Evolutionary conservation across 2,329 filamentous ascomycete genomes (phyloP).

Genomic region (Fusarium denticulatum): DNA sequence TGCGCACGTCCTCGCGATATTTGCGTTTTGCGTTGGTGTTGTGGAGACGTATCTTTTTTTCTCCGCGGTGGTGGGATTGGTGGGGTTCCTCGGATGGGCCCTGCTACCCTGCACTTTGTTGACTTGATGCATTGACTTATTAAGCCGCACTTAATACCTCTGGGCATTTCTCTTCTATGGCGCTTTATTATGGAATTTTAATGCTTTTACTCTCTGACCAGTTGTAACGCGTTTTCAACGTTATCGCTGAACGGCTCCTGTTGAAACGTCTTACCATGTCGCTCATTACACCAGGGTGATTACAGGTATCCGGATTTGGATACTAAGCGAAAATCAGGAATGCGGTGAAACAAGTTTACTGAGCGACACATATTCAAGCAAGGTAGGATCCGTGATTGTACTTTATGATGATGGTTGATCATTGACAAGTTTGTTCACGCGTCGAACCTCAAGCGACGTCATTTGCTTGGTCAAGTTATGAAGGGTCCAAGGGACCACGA

Average conservation of each 20-base stretch:
- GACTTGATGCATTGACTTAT: too few relatives aligned
- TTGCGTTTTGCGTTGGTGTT: background rate
- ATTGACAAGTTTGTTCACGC: accelerated
- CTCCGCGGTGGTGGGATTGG: background rate
- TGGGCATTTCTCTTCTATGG: too few relatives aligned
- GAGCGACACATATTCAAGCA: background rate
- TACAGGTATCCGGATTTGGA: accelerated
- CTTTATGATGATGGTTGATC: background rate
- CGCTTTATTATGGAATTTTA: background rate
- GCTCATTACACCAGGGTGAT: too few relatives aligned
- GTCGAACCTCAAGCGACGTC: background rate
- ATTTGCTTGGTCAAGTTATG: too few relatives aligned
- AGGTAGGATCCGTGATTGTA: accelerated
- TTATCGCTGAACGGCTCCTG: background rate
- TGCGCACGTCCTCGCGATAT: background rate
- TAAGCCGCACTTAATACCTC: too few relatives aligned
- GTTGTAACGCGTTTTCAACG: background rate
- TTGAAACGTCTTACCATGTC: too few relatives aligned
- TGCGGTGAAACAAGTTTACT: accelerated
- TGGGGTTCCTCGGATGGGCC: background rate
- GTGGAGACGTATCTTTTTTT: background rate
- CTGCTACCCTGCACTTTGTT: background rate
- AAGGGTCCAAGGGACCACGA: background rate
- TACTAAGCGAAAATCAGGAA: accelerated
- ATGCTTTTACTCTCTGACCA: too few relatives aligned